These are phyloP conservation scores for Ogataea henricii DNA, from an alignment of 805 yeast species.

Conservation along the genomic window DNA sequence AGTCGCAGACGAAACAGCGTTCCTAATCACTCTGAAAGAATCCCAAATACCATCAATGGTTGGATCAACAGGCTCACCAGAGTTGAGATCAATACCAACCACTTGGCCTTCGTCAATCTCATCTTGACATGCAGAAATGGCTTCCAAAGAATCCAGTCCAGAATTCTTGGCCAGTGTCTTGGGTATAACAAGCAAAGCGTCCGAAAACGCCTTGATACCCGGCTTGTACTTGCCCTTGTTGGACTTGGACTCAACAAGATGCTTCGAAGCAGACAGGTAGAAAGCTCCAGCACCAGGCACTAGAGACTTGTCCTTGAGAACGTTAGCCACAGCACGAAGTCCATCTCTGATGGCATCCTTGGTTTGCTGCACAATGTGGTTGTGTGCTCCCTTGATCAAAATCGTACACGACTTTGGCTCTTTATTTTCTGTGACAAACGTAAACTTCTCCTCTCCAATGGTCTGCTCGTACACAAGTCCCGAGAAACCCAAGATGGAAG, in stretches of 20 bases:
- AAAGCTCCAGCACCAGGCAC: constrained; percentile 98
- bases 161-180: constrained; percentile 91
- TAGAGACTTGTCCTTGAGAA: constrained; percentile 77
- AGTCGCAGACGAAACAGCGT: constrained; percentile 88
- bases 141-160: constrained; percentile 90
- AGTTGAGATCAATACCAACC: constrained; percentile 86
- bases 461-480: constrained; percentile 91
- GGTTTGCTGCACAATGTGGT: constrained; percentile 85
- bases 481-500: constrained; percentile 79
- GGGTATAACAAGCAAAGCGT: constrained; percentile 87
- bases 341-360: constrained; percentile 99
- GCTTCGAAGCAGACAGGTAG: constrained; percentile 77
- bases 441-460: constrained; percentile 96
- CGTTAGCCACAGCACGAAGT: constrained; percentile 89
- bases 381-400: constrained; percentile 90
- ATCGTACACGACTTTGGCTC: constrained; percentile 92
- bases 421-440: constrained; percentile 87
- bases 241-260: constrained; percentile 56
- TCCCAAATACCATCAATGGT: constrained; percentile 95
- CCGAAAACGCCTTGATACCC: constrained; percentile 92
- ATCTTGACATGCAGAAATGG: constrained; percentile 87
- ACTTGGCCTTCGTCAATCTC: constrained; percentile 76
- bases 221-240: constrained; percentile 84
- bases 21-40: constrained; percentile 89
- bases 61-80: constrained; percentile 97